Evolutionary conservation across 345 rosid genomes (phyloP).

Genomic region (Psidium guajava): DNA sequence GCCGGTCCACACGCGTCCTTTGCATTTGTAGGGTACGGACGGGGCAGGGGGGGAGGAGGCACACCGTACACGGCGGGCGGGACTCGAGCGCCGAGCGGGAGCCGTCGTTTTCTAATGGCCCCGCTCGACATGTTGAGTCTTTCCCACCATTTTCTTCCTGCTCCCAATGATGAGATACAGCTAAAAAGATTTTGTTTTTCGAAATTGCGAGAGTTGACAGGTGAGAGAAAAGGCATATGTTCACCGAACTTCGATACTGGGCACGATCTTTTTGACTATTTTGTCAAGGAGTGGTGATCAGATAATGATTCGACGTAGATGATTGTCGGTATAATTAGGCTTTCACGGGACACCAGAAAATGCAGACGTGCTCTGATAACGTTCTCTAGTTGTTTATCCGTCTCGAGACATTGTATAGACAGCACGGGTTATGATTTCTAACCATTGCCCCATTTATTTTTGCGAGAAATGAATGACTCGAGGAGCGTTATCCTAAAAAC

Average conservation of each 20-base stretch:
- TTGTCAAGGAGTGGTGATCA: not conserved
- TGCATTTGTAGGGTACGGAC: not conserved
- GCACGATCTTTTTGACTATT: not conserved
- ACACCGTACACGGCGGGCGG: no score
- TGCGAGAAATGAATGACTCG: no score
- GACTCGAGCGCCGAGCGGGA: not conserved
- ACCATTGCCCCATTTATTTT: no score
- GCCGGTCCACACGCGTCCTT: accelerated
- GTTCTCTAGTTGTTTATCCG: not conserved
- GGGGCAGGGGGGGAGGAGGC: no score
- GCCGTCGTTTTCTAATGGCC: not conserved
- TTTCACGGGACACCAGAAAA: not conserved
- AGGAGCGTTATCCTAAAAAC: no score
- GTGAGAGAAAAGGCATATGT: not conserved
- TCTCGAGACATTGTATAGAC: not conserved
- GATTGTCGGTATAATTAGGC: no score
- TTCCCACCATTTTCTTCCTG: not conserved
- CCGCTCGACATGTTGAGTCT: not conserved
- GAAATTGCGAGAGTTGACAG: not conserved
- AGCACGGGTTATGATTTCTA: accelerated
- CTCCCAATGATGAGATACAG: not conserved
- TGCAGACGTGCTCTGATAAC: not conserved
- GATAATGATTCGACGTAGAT: not conserved
- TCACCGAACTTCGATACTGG: not conserved
- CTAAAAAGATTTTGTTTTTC: not conserved